Percentiles rank a stretch among this genome's conserved stretches.
These are phyloP conservation scores for Galerina marginata DNA, from an alignment of 768 basidiomycete genomes.

Conservation along the genomic window DNA sequence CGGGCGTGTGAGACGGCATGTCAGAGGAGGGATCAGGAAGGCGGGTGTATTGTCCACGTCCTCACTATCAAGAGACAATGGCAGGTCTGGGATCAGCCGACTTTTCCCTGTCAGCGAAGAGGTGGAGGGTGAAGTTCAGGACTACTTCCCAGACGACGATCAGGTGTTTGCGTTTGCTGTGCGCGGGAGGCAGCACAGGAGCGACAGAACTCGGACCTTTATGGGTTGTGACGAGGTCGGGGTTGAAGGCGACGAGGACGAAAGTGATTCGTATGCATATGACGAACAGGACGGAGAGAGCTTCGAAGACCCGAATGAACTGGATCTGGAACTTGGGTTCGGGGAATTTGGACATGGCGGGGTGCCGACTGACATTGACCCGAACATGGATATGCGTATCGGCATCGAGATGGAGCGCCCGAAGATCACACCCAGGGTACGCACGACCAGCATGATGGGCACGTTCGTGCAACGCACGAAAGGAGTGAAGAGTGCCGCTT, in stretches of 20 bases:
- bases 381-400: neutral
- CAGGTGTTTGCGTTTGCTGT: conserved; percentile 22
- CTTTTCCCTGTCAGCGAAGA: conserved; percentile 50
- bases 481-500: conserved; percentile 13
- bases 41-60: conserved; percentile 10
- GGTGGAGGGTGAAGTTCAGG: conserved; percentile 33
- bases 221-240: conserved; percentile 29
- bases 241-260: conserved; percentile 13
- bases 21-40: conserved; percentile 16
- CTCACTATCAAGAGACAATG: conserved; percentile 6
- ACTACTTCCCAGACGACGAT: conserved; percentile 25
- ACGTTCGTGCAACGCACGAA: conserved; percentile 24
- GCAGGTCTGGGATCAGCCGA: conserved; percentile 17
- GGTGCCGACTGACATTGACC: conserved; percentile 17
- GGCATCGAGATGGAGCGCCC: conserved; percentile 25
- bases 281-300: conserved; percentile 25
- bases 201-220: conserved; percentile 17
- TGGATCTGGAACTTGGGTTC: conserved; percentile 35
- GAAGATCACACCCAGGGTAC: conserved; percentile 33
- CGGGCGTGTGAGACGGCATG: conserved; percentile 16
- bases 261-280: conserved; percentile 5
- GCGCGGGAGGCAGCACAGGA: conserved; percentile 4
- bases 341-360: conserved; percentile 13
- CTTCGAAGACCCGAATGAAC: conserved; percentile 32
- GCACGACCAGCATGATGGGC: conserved; percentile 42